phyloP scores from a whole-genome alignment of 768 basidiomycete species.

The Dioszegia crocea region DNA sequence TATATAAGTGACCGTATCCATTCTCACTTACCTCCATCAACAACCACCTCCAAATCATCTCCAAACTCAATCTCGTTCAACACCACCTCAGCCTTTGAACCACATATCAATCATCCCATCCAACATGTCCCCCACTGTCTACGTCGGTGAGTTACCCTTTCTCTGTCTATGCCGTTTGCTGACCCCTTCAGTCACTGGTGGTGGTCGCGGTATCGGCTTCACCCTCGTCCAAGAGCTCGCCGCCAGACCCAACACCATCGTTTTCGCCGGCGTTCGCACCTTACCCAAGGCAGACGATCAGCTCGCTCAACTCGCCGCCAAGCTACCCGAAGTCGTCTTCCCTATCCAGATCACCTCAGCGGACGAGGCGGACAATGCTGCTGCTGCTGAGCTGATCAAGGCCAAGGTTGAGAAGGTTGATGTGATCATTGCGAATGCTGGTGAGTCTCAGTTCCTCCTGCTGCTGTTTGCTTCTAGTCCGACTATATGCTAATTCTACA shows the following conservation, averaged over 20 bases:
- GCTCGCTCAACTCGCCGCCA: conserved; percentile 10
- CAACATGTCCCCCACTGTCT: conserved; percentile 3
- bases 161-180: neutral
- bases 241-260: conserved; percentile 12
- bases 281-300: neutral
- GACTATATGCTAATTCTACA: neutral
- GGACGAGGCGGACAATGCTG: conserved; percentile 15
- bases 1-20: too few relatives aligned
- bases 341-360: conserved; percentile 19
- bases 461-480: neutral
- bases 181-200: conserved; percentile 26
- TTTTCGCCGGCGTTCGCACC: conserved; percentile 27
- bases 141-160: conserved; percentile 1
- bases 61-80: too few relatives aligned
- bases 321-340: conserved; percentile 7
- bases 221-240: conserved; percentile 21
- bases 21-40: too few relatives aligned
- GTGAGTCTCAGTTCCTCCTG: conserved; percentile 12
- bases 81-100: too few relatives aligned
- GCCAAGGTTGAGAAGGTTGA: conserved; percentile 20
- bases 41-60: too few relatives aligned
- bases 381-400: conserved; percentile 14
- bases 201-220: conserved; percentile 30
- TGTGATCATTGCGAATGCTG: conserved; percentile 36
- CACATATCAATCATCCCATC: too few relatives aligned